Evolutionary conservation across 2,329 filamentous ascomycete species (phyloP).

Genomic region (Atkinsonella texensis): DNA sequence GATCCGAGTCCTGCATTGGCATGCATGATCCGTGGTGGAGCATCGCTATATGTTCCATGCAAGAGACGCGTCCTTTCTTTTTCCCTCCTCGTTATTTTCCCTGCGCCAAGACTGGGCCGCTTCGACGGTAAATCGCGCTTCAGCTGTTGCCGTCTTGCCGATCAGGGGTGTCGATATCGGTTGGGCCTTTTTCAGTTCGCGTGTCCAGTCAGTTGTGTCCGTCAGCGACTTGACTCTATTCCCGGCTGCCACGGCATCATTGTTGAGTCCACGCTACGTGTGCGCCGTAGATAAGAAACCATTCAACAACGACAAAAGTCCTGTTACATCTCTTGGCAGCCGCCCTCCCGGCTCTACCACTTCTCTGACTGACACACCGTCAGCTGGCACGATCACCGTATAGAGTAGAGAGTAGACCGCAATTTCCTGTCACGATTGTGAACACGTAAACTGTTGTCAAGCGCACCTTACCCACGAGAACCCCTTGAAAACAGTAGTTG

Average conservation of each 20-base stretch:
- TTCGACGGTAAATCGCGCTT: background rate
- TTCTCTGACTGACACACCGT: no score
- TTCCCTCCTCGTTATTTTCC: background rate
- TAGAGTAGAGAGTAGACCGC: no score
- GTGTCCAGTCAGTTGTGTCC: background rate
- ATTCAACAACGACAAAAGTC: no score
- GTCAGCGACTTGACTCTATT: background rate
- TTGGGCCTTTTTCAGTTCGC: background rate
- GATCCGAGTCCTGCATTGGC: background rate
- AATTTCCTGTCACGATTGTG: no score
- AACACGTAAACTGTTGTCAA: no score
- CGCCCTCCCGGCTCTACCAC: no score
- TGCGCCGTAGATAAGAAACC: no score
- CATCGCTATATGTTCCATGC: background rate
- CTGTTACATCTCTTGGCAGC: no score
- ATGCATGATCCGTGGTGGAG: conserved; percentile 6
- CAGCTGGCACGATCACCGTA: no score
- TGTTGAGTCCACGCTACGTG: background rate
- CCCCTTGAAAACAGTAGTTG: no score
- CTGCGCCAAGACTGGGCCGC: conserved; percentile 1
- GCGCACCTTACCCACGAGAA: no score
- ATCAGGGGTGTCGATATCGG: background rate
- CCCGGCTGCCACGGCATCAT: background rate
- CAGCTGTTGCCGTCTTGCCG: background rate
- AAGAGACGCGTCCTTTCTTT: conserved; percentile 7